A percentile compares a stretch with the other conserved stretches of the same genome.
These are phyloP conservation scores for Arxiozyma bovina DNA, from an alignment of 1,139 yeast species.

Conservation along the genomic window DNA sequence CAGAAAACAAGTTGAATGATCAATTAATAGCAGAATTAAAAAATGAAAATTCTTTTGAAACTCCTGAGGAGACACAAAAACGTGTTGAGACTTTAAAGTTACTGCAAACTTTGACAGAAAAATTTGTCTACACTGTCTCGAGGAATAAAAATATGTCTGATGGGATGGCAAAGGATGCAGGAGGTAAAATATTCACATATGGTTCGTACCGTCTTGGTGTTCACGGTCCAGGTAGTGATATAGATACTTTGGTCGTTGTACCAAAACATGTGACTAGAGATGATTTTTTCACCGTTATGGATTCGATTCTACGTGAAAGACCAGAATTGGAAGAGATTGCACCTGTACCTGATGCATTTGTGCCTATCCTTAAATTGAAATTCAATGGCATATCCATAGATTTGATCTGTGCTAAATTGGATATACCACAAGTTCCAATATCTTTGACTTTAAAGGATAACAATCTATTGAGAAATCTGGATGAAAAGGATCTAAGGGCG, in stretches of 20 bases:
- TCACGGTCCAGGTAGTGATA: constrained; percentile 97
- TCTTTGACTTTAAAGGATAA: constrained; percentile 74
- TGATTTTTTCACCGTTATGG: constrained; percentile 79
- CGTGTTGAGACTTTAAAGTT: constrained; percentile 64
- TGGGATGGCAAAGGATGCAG: constrained; percentile 95
- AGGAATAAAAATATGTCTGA: constrained; percentile 83
- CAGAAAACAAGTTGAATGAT: constrained; percentile 69
- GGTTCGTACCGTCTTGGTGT: constrained; percentile 95
- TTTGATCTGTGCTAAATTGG: constrained; percentile 72
- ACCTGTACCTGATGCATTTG: constrained; percentile 93
- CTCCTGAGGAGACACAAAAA: constrained; percentile 69
- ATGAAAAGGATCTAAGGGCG: constrained; percentile 82
- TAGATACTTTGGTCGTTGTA: constrained; percentile 88
- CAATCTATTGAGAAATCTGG: constrained; percentile 72
- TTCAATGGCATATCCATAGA: constrained; percentile 87
- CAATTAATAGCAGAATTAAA: constrained; percentile 68
- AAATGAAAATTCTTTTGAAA: constrained; percentile 80
- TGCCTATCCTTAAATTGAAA: constrained; percentile 85
- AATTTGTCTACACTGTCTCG: constrained; percentile 77
- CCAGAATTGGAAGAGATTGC: constrained; percentile 83
- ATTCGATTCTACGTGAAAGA: constrained; percentile 52
- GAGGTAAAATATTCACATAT: constrained; percentile 90
- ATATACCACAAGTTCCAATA: constrained; percentile 71
- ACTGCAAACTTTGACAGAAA: constrained; percentile 64
- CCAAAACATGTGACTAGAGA: constrained; percentile 92